Base-by-base conservation (phyloP, 768 basidiomycete species). In the Filobasidium wieringae region DNA sequence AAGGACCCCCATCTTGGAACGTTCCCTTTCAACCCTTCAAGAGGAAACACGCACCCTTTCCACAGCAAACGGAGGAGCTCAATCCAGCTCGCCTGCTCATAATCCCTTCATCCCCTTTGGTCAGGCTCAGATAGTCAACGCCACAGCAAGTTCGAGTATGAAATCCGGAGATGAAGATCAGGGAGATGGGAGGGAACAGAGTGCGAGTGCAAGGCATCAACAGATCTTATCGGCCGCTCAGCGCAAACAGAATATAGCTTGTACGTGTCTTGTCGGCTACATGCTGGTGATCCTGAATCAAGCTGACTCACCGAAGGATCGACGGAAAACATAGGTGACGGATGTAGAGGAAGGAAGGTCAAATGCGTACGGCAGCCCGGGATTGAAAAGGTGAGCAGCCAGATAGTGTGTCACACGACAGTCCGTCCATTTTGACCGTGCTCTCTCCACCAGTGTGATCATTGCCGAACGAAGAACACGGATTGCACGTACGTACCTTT, bases 401-500 rank as follows among this genome's bases (percentile, higher is more conserved):
- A 9, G 5, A n/a, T 4, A 7, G 4, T 17, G 55, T 7, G 24
- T 15, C 27, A 12, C 6, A 0, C 11, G 26, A 30, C 22, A 27
- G 34, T 37, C 19, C 43, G 24, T n/a, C n/a, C n/a, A n/a, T n/a
- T n/a, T 30, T 39, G 19, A 45, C 9, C n/a, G 31, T 36, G 15
- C 41, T 32, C 30, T 45, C 7, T 43, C 30, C n/a, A 11, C 6
- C 45, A 68, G 64, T 70, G 66, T 43, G 63, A 90, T 84, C 88
- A 90, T 68, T 92, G 88, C 73, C 74, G 83, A 60, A 80, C 84
- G 61, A 92, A 92, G 77, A 88, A 86, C 68, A 88, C 86, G 68
- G 84, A 87, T 43, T 92, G 88, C 87, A 90, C 88, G 88, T 89
- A 67, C 65, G 86, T 81, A 17, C 63, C 57, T 39, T 49, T 31